A percentile compares a stretch with the other conserved stretches of the same genome.
Evolutionary conservation across 192 early-diverging fungal genomes (phyloP).

Genomic region (Diversispora epigaea): DNA sequence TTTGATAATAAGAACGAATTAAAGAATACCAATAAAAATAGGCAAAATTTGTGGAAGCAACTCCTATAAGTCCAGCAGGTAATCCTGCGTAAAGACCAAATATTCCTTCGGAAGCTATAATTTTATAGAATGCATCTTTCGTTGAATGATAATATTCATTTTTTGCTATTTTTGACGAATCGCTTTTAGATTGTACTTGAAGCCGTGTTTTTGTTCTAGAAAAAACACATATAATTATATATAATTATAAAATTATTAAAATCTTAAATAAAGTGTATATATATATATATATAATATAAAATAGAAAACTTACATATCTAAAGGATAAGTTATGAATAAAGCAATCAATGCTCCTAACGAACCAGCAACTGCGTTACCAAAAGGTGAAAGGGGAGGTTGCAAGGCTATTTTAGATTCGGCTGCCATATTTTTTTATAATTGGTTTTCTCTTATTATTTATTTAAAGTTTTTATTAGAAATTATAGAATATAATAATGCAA

Average conservation of each 20-base stretch:
- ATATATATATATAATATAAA: background rate
- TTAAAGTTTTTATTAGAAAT: too few species aligned
- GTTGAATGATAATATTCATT: slow-evolving; percentile 59
- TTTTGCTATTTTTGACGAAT: background rate
- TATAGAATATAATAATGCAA: too few species aligned
- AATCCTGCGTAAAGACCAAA: slow-evolving; percentile 88
- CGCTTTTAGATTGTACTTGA: slow-evolving; percentile 84
- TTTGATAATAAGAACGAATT: slow-evolving; percentile 64
- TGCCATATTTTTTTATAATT: background rate
- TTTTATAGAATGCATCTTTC: slow-evolving; percentile 79
- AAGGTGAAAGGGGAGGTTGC: slow-evolving; percentile 60
- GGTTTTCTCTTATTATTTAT: too few species aligned
- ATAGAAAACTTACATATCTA: slow-evolving; percentile 84
- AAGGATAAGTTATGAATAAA: slow-evolving; percentile 86
- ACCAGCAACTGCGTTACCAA: slow-evolving; percentile 91
- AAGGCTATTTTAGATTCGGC: background rate
- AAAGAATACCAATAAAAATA: slow-evolving; percentile 85
- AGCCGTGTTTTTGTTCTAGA: slow-evolving; percentile 91
- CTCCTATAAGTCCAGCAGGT: slow-evolving; percentile 76
- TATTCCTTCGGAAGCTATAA: slow-evolving; percentile 79
- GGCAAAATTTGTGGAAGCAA: slow-evolving; percentile 74
- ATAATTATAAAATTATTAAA: background rate
- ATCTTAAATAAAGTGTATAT: background rate
- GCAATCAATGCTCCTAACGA: slow-evolving; percentile 90
- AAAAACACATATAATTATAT: background rate